Base-by-base conservation (phyloP, 1,284 basidiomycete species). In the Mycena sp. region DNA sequence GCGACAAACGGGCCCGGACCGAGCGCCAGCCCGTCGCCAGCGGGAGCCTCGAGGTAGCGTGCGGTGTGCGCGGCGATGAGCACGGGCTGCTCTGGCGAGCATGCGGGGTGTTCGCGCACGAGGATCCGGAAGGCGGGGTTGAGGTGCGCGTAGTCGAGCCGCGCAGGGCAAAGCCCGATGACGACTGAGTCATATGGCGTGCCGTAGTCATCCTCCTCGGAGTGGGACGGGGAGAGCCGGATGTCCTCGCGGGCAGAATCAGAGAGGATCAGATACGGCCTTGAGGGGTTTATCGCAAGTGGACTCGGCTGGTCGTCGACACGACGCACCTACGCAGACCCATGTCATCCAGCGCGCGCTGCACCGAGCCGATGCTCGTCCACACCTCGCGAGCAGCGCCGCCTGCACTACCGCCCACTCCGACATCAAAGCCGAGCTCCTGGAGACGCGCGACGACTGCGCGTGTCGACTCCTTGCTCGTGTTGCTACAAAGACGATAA, bases 1-100 rank as follows among this genome's bases (percentile, higher is more conserved):
- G 78, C 71, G 5, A 93, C 84, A 69, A 92, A 93, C 0, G 89
- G 87, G 1, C 90, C 90, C 0, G 88, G 87, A 1, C 90, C 91
- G 14, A 92, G 78, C 1, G 86, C 87, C 5, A 91, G 78, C 0
- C 80, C 82, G 14, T 74, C 74, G 16, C 6, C 37, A 6, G 76
- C 69, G 5, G 21, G 25, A 10, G 74, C 74, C 58, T 81, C 72
- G 25, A 85, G 73, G 67, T 84, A 85, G 43, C 80, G 80, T 14
- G 85, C 85, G 58, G 83, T 80, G 73, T 87, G n/a, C n/a, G n/a
- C n/a, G n/a, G n/a, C n/a, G n/a, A n/a, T n/a, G n/a, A n/a, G n/a
- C n/a, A n/a, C n/a, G n/a, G n/a, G n/a, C n/a, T n/a, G n/a, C n/a
- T n/a, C n/a, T n/a, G n/a, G n/a, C n/a, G n/a, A n/a, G n/a, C n/a